Percentiles rank a stretch among this genome's conserved stretches.
phyloP scores from a whole-genome alignment of 2,329 filamentous ascomycete genomes.

The Lachnellula willkommii region DNA sequence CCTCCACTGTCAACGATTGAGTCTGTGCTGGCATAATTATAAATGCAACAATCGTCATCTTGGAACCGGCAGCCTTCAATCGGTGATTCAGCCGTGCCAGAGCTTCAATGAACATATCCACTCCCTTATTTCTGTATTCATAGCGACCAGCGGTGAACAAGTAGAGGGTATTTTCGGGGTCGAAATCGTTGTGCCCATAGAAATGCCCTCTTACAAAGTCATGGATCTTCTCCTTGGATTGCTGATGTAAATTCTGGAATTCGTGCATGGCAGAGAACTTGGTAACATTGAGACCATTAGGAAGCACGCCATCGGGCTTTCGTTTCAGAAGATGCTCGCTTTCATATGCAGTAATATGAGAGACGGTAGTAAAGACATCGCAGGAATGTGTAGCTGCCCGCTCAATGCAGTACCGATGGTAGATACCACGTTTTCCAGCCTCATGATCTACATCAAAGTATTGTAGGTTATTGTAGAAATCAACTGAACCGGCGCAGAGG shows the following conservation, averaged over 20 bases:
- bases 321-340: constrained; percentile 96
- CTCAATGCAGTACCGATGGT: constrained; percentile 97
- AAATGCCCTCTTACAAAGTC: constrained; percentile 98
- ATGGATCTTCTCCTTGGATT: constrained; percentile 95
- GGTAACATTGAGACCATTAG: constrained; percentile 95
- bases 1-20: constrained; percentile 88
- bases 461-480: constrained; percentile 99
- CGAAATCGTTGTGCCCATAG: constrained; percentile 96
- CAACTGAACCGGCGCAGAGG: constrained; percentile 92
- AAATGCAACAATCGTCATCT: constrained; percentile 92
- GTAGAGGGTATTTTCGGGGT: constrained; percentile 93
- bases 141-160: constrained; percentile 97
- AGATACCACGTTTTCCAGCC: constrained; percentile 95
- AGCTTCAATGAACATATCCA: constrained; percentile 99
- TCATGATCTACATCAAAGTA: constrained; percentile 95
- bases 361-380: constrained; percentile 98
- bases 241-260: constrained; percentile 96
- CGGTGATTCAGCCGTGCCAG: constrained; percentile 90
- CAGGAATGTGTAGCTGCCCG: constrained; percentile 84
- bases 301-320: constrained; percentile 92
- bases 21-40: constrained; percentile 99
- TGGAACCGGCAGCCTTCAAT: constrained; percentile 77
- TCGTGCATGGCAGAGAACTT: constrained; percentile 98
- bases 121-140: constrained; percentile 96
- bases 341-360: constrained; percentile 97